phyloP scores from a whole-genome alignment of 495 filamentous ascomycete genomes.

The Glonium stellatum region DNA sequence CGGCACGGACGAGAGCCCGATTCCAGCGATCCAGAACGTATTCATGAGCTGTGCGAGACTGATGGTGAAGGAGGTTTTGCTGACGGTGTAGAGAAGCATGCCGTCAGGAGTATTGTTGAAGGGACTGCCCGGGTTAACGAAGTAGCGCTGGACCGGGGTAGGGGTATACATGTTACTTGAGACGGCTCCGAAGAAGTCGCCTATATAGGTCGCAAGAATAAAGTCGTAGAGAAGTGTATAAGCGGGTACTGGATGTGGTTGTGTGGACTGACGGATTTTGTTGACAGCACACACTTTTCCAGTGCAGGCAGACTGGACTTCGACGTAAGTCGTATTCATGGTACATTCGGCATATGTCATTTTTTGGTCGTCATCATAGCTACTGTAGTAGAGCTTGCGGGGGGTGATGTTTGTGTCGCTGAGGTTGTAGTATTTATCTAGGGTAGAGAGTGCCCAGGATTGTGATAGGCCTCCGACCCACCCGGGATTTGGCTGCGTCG shows the following conservation, averaged over 20 bases:
- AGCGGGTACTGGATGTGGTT: conserved; percentile 2
- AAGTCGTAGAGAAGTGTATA: conserved; percentile 4
- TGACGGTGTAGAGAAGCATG: conserved; percentile 3
- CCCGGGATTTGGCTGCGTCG: background rate
- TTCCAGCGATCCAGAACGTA: conserved; percentile 13
- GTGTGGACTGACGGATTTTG: conserved; percentile 13
- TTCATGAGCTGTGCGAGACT: conserved; percentile 17
- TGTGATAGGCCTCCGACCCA: background rate
- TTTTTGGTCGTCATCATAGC: conserved; percentile 2
- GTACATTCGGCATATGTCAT: conserved; percentile 11
- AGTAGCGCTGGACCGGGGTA: conserved; percentile 14
- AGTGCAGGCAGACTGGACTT: conserved; percentile 11
- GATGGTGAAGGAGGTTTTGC: conserved; percentile 7
- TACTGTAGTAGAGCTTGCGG: conserved; percentile 8
- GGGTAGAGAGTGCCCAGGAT: background rate
- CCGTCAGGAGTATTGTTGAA: conserved; percentile 4
- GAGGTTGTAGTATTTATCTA: background rate
- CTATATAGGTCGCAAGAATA: background rate
- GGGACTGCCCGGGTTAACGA: conserved; percentile 6
- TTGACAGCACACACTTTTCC: conserved; percentile 7
- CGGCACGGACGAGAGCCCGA: background rate
- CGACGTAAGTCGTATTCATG: conserved; percentile 19
- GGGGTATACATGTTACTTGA: background rate
- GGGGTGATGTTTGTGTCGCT: conserved; percentile 1
- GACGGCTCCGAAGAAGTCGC: background rate